phyloP scores from a whole-genome alignment of 768 basidiomycete genomes.

The Coprinellus micaceus region DNA sequence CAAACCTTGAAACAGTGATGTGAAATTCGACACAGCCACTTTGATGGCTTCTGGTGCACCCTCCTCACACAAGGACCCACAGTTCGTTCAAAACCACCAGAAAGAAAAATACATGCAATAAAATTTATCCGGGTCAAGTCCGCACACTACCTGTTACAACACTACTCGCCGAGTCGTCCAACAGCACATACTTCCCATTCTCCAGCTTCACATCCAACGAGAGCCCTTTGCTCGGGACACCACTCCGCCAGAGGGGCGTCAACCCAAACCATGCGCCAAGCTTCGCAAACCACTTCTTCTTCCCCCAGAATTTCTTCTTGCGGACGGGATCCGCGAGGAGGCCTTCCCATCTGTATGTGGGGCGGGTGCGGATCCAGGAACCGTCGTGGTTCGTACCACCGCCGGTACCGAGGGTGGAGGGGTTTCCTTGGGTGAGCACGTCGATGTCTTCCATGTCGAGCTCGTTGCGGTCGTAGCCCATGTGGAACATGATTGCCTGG shows the following conservation, averaged over 20 bases:
- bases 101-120: too few relatives aligned
- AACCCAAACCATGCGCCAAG: slow-evolving; percentile 67
- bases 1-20: too few relatives aligned
- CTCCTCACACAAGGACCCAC: too few relatives aligned
- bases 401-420: slow-evolving; percentile 61
- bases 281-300: slow-evolving; percentile 45
- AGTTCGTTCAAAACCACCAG: too few relatives aligned
- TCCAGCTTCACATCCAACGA: slow-evolving; percentile 57
- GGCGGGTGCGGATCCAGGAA: slow-evolving; percentile 53
- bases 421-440: slow-evolving; percentile 41
- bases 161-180: slow-evolving; percentile 22
- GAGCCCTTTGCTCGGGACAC: slow-evolving; percentile 49
- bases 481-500: slow-evolving; percentile 61
- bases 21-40: too few relatives aligned
- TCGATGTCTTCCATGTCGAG: slow-evolving; percentile 67
- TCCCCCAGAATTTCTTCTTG: slow-evolving; percentile 28
- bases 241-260: slow-evolving; percentile 58
- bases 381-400: slow-evolving; percentile 73
- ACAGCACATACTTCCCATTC: slow-evolving; percentile 54
- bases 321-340: slow-evolving; percentile 53
- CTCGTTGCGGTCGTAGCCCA: slow-evolving; percentile 48
- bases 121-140: too few relatives aligned
- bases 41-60: too few relatives aligned
- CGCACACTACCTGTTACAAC: not conserved
- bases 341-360: slow-evolving; percentile 68